Percentiles rank a stretch among this genome's conserved stretches.
Conservation (phyloP, 2,329 filamentous ascomycete species). For the Nannizzia gypsea region DNA sequence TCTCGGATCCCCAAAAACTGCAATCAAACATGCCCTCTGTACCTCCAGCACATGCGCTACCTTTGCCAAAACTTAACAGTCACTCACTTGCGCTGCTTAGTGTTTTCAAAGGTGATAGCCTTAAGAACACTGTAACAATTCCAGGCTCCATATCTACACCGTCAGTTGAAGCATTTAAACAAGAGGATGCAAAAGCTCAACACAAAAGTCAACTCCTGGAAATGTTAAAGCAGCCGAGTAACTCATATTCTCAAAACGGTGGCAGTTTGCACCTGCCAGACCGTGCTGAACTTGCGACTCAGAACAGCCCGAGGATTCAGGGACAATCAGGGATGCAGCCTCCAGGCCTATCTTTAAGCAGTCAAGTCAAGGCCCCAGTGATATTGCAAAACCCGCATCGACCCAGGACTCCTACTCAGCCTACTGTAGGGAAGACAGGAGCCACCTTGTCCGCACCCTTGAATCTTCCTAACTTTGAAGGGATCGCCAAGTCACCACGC, state of each 20-base stretch:
- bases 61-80: constrained; percentile 45
- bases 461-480: constrained; percentile 31
- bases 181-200: constrained; percentile 20
- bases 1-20: constrained; percentile 24
- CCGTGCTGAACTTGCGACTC: constrained; percentile 38
- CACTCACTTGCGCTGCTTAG: constrained; percentile 48
- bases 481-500: constrained; percentile 18
- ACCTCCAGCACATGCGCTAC: constrained; percentile 47
- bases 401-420: constrained; percentile 13
- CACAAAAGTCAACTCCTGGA: constrained; percentile 30
- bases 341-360: neutral
- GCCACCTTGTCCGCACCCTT: constrained; percentile 32
- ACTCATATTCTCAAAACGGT: neutral
- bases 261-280: constrained; percentile 6
- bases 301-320: constrained; percentile 16
- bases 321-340: neutral
- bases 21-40: constrained; percentile 28
- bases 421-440: constrained; percentile 17
- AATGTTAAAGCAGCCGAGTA: constrained; percentile 18
- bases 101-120: constrained; percentile 40
- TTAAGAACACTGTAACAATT: constrained; percentile 19
- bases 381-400: constrained; percentile 11
- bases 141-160: constrained; percentile 16
- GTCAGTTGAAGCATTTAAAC: constrained; percentile 11
- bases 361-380: constrained; percentile 3